Conservation (phyloP, 305 asterid species). For the Euphrasia arctica region DNA sequence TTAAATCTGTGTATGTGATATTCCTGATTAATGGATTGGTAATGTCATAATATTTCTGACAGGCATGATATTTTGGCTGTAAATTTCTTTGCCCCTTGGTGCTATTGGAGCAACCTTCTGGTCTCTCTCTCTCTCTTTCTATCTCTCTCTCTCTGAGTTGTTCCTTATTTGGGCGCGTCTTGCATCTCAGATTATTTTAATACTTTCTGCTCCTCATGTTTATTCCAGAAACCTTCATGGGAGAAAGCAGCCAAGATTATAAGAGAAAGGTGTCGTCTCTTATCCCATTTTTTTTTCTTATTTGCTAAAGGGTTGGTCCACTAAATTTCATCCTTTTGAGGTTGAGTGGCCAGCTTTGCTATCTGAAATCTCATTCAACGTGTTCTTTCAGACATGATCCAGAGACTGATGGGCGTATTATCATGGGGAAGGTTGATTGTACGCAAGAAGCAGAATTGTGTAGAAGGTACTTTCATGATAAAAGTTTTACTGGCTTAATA, state of each 20-base stretch:
- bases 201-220: conserved; percentile 24
- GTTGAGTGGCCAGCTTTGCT: conserved; percentile 22
- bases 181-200: conserved; percentile 10
- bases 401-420: conserved; percentile 84
- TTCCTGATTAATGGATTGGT: conserved; percentile 23
- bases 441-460: conserved; percentile 83
- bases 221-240: conserved; percentile 95
- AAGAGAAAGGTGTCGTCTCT: conserved; percentile 65
- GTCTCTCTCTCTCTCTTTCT: conserved; percentile 37
- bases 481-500: conserved; percentile 19
- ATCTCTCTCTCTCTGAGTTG: conserved; percentile 17
- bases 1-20: conserved; percentile 16
- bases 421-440: conserved; percentile 95
- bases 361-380: conserved; percentile 27
- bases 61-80: conserved; percentile 85
- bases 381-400: conserved; percentile 60
- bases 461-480: conserved; percentile 54
- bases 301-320: conserved; percentile 1
- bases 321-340: conserved; percentile 25
- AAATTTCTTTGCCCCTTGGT: conserved; percentile 98
- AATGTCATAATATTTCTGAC: conserved; percentile 30
- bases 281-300: conserved; percentile 23
- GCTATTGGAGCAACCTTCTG: conserved; percentile 95
- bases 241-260: conserved; percentile 95
- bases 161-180: neutral